These are phyloP conservation scores for sorghum (Sorghum bicolor) DNA, from an alignment of 176 grass and related monocot genomes.

Conservation along the genomic window DNA sequence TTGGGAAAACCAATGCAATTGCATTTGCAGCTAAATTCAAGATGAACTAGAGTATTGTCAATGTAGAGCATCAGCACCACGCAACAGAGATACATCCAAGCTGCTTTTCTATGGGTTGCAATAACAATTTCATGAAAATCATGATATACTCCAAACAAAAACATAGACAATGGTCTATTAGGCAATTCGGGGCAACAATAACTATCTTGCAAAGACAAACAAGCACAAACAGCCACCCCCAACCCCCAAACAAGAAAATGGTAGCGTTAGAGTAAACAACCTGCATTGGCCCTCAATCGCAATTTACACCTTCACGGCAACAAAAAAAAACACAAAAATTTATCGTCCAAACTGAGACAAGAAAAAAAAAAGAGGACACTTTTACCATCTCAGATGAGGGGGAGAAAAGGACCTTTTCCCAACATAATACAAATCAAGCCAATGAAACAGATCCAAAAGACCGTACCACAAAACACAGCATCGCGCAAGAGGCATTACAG, in stretches of 20 bases:
- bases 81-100: not conserved
- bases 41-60: not conserved
- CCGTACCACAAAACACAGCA: not conserved
- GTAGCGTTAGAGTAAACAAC: not conserved
- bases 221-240: not conserved
- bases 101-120: not conserved
- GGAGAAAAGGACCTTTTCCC: not conserved
- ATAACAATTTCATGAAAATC: not conserved
- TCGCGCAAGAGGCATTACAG: not conserved
- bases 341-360: not conserved
- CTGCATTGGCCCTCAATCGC: not conserved
- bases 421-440: slow-evolving; percentile 6
- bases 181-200: not conserved
- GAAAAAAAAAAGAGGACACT: not conserved
- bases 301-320: not conserved
- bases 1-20: not conserved
- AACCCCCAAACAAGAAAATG: not conserved
- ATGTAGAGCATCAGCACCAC: not conserved
- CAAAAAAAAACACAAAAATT: not conserved
- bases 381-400: not conserved
- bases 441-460: slow-evolving; percentile 35
- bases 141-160: not conserved
- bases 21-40: slow-evolving; percentile 8
- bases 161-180: not conserved
- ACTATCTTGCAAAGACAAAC: not conserved